Percentiles rank a stretch among this genome's conserved stretches.
Evolutionary conservation across 495 filamentous ascomycete genomes (phyloP).

Genomic region (Neurospora intermedia): DNA sequence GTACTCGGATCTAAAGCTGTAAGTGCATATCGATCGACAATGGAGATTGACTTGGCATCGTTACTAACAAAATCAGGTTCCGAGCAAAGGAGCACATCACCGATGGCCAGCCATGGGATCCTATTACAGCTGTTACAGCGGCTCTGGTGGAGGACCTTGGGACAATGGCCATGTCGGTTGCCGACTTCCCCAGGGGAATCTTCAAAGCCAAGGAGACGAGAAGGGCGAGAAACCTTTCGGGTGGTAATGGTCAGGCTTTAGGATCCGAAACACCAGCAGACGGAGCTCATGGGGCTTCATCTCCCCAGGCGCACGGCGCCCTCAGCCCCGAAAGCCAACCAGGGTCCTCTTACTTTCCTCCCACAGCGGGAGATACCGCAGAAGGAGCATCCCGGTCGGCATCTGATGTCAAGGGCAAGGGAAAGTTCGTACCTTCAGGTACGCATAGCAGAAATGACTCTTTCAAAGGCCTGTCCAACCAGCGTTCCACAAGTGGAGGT

Average conservation of each 20-base stretch:
- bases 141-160: slow-evolving; percentile 66
- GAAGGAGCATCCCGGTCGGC: neutral
- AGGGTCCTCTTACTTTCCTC: neutral
- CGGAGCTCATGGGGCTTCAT: neutral
- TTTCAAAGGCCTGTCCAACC: neutral
- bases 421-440: neutral
- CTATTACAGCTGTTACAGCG: slow-evolving; percentile 58
- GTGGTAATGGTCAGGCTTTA: neutral
- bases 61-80: slow-evolving; percentile 37
- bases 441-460: neutral
- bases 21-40: slow-evolving; percentile 10
- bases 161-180: slow-evolving; percentile 68
- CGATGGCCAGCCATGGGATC: slow-evolving; percentile 60
- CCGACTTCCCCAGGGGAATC: slow-evolving; percentile 69
- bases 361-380: neutral
- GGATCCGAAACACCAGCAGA: slow-evolving; percentile 7
- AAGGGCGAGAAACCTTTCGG: neutral
- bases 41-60: neutral
- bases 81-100: slow-evolving; percentile 60
- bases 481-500: neutral
- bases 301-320: neutral
- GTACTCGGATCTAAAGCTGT: slow-evolving; percentile 60
- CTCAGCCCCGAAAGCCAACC: neutral
- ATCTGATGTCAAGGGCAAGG: neutral
- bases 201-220: slow-evolving; percentile 26